These are phyloP conservation scores for Fulvia fulva DNA, from an alignment of 2,329 filamentous ascomycete genomes.

Conservation along the genomic window DNA sequence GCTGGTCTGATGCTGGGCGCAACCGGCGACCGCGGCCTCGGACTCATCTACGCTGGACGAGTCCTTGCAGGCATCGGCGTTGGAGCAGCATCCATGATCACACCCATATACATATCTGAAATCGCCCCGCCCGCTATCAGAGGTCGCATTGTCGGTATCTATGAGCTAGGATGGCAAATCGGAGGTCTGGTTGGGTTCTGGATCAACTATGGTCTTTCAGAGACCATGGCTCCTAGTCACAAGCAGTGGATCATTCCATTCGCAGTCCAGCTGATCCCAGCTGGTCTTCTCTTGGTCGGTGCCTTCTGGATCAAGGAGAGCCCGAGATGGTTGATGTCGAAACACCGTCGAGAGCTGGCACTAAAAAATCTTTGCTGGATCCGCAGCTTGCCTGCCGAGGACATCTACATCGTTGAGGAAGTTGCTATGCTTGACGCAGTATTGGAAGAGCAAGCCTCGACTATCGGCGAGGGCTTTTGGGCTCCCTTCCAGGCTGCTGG, in stretches of 20 bases:
- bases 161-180: constrained; percentile 55
- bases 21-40: constrained; percentile 57
- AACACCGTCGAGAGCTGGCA: constrained; percentile 40
- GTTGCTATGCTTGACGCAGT: constrained; percentile 66
- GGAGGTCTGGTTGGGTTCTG: constrained; percentile 50
- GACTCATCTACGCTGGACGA: constrained; percentile 54
- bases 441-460: constrained; percentile 59
- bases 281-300: constrained; percentile 52
- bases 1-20: constrained; percentile 69
- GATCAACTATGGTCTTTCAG: constrained; percentile 44
- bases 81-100: constrained; percentile 54
- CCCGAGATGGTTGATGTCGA: constrained; percentile 44
- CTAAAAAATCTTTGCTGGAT: constrained; percentile 57
- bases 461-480: constrained; percentile 70
- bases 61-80: constrained; percentile 57
- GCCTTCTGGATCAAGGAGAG: constrained; percentile 43
- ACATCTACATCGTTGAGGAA: constrained; percentile 71
- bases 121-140: constrained; percentile 56
- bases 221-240: constrained; percentile 42
- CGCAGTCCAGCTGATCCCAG: constrained; percentile 64
- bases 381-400: constrained; percentile 52
- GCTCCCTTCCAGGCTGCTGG: constrained; percentile 61
- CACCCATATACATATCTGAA: constrained; percentile 58
- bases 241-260: constrained; percentile 51
- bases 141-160: constrained; percentile 56